Evolutionary conservation across 2,329 filamentous ascomycete genomes (phyloP).

Genomic region (Monosporascus sp.): DNA sequence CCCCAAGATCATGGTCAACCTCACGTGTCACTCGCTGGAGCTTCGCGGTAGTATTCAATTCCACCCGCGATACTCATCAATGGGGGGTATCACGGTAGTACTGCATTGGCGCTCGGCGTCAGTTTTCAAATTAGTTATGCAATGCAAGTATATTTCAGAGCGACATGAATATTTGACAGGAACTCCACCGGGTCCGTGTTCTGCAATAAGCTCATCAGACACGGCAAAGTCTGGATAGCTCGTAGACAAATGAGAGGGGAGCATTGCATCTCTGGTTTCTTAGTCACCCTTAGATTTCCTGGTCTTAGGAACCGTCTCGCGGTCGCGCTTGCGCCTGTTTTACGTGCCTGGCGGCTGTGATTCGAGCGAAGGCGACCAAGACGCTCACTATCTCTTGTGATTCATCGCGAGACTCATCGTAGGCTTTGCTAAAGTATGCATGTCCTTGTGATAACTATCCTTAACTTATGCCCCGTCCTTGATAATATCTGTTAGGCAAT

Average conservation of each 20-base stretch:
- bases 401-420: too few species aligned
- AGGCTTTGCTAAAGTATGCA: too few species aligned
- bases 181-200: slow-evolving; percentile 15
- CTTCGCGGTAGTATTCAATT: background rate
- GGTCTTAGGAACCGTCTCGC: slow-evolving; percentile 9
- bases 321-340: slow-evolving; percentile 16
- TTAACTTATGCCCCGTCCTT: too few species aligned
- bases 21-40: background rate
- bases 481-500: too few species aligned
- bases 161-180: background rate
- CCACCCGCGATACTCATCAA: background rate
- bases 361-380: too few species aligned
- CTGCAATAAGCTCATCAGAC: slow-evolving; percentile 13
- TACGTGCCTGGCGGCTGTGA: slow-evolving; percentile 14
- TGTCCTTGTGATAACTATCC: too few species aligned
- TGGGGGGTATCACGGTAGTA: too few species aligned
- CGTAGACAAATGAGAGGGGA: slow-evolving; percentile 10
- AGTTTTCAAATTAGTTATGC: too few species aligned
- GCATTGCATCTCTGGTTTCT: slow-evolving; percentile 6
- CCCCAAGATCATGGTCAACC: background rate
- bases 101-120: too few species aligned
- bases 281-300: slow-evolving; percentile 9
- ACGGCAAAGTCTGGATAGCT: slow-evolving; percentile 2
- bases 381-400: too few species aligned
- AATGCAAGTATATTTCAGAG: too few species aligned